These are phyloP conservation scores for Alternaria alternata DNA, from an alignment of 2,329 filamentous ascomycete species.

Conservation along the genomic window DNA sequence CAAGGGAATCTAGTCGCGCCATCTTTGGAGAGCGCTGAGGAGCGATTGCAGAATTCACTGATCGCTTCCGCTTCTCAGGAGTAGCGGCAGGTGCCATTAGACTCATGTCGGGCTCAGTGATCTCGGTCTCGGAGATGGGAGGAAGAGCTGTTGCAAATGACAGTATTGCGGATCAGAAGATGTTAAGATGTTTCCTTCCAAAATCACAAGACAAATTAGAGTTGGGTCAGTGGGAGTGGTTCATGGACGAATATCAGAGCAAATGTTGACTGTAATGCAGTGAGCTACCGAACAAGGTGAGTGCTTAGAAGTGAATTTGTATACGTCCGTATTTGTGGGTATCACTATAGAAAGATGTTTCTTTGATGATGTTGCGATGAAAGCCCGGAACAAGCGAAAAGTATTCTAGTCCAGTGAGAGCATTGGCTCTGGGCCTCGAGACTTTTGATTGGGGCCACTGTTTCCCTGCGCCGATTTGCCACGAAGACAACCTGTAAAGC, in stretches of 20 bases:
- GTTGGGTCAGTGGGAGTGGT: not conserved
- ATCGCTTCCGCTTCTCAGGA: constrained; percentile 1
- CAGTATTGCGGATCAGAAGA: not conserved
- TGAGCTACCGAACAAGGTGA: not conserved
- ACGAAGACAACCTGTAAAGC: not conserved
- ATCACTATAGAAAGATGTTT: not conserved
- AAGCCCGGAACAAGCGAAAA: constrained; percentile 2
- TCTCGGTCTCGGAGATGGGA: not conserved
- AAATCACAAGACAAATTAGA: not conserved
- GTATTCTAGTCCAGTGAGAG: not conserved
- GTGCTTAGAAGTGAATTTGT: not conserved
- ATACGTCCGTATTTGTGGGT: not conserved
- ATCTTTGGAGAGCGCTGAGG: not conserved
- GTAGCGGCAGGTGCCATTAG: not conserved
- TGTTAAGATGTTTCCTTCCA: no score
- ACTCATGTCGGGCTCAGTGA: not conserved
- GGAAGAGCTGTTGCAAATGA: not conserved
- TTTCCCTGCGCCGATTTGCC: not conserved
- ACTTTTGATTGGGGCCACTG: not conserved
- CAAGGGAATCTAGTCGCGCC: not conserved
- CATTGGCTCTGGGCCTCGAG: not conserved
- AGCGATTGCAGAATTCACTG: not conserved
- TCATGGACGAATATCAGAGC: not conserved
- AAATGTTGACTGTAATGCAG: not conserved
- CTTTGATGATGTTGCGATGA: not conserved